Conservation (phyloP, 495 filamentous ascomycete genomes). For the Penicillium robsamsonii region DNA sequence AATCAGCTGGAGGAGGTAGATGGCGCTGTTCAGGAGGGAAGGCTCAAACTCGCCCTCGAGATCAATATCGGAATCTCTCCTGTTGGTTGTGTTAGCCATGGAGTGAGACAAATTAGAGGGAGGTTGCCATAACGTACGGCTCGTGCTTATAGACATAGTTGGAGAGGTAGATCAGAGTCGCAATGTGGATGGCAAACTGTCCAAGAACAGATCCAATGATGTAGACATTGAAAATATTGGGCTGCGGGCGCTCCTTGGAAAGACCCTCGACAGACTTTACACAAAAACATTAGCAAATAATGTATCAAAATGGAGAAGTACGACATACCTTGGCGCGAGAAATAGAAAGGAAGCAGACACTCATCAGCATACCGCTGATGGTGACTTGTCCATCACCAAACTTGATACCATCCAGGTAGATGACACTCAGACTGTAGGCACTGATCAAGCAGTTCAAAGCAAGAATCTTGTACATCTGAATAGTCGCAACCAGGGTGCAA, state of each 20-base stretch:
- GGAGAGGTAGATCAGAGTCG: conserved; percentile 90
- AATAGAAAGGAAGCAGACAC: conserved; percentile 97
- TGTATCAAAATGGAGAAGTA: neutral
- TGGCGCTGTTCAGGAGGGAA: conserved; percentile 91
- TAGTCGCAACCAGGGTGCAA: conserved; percentile 95
- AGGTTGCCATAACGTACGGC: conserved; percentile 57
- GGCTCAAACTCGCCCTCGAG: conserved; percentile 94
- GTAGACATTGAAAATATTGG: conserved; percentile 98
- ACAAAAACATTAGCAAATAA: conserved; percentile 22
- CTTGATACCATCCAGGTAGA: conserved; percentile 98
- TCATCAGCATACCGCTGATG: conserved; percentile 99
- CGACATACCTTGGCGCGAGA: conserved; percentile 77
- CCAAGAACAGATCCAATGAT: conserved; percentile 98
- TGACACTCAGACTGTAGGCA: conserved; percentile 92
- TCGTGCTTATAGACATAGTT: conserved; percentile 79
- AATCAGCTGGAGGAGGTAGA: conserved; percentile 97
- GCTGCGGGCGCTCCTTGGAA: conserved; percentile 95
- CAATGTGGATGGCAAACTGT: conserved; percentile 96
- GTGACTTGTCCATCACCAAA: conserved; percentile 98
- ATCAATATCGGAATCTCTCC: conserved; percentile 71
- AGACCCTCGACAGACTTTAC: conserved; percentile 81
- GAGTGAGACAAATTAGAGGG: neutral
- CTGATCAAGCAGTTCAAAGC: conserved; percentile 98
- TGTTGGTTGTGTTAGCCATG: conserved; percentile 38
- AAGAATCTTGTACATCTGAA: conserved; percentile 99